Percentiles rank a stretch among this genome's conserved stretches.
Evolutionary conservation across 176 grass and related monocot genomes (phyloP).

Genomic region (Miscanthus lutarioriparius): DNA sequence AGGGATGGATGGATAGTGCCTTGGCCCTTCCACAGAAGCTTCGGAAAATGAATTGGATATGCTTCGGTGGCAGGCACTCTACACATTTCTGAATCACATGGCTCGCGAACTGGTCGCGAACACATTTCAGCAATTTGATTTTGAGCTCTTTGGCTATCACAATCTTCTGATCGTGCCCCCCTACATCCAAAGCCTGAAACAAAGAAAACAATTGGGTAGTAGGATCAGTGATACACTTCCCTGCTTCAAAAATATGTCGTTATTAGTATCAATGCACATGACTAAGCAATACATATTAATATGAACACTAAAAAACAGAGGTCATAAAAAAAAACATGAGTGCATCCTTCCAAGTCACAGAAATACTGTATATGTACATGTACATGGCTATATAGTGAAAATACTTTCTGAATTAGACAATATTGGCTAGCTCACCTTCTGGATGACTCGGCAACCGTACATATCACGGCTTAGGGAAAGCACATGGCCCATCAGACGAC

Average conservation of each 20-base stretch:
- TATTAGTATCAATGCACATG: no score
- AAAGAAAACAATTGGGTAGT: background rate
- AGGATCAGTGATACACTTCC: background rate
- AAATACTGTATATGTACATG: background rate
- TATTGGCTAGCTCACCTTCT: conserved; percentile 38
- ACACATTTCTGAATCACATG: conserved; percentile 59
- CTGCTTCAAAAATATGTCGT: no score
- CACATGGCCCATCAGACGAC: background rate
- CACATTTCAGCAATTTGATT: conserved; percentile 35
- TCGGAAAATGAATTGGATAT: conserved; percentile 41
- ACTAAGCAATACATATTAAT: no score
- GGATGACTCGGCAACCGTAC: conserved; percentile 49
- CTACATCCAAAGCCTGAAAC: conserved; percentile 50
- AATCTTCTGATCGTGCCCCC: conserved; percentile 35
- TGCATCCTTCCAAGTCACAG: background rate
- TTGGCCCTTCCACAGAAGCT: conserved; percentile 34
- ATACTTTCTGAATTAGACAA: background rate
- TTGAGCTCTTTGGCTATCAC: conserved; percentile 47
- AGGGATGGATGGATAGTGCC: conserved; percentile 38
- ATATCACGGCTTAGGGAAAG: background rate
- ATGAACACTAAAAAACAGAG: background rate
- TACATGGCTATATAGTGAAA: background rate
- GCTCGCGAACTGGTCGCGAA: conserved; percentile 49
- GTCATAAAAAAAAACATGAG: background rate
- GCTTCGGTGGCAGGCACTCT: conserved; percentile 47